Conservation (phyloP, 768 basidiomycete genomes). For the Russula lepida region DNA sequence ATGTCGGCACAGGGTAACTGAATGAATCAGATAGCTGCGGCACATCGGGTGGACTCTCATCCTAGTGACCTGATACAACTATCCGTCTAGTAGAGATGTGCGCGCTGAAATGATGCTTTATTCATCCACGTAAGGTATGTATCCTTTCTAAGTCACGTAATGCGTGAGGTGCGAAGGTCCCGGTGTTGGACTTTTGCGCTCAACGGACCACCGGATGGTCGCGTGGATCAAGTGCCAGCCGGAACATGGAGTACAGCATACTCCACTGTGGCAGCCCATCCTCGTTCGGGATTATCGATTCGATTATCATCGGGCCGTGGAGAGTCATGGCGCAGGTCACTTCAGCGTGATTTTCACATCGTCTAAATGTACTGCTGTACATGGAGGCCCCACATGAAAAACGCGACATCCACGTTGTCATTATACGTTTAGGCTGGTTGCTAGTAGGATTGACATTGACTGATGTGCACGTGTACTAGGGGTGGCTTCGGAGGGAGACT, state of each 20-base stretch:
- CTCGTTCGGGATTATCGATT: not conserved
- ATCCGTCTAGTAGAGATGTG: not conserved
- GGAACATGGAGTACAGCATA: not conserved
- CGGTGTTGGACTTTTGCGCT: not conserved
- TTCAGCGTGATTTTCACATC: not conserved
- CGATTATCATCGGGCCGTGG: not conserved
- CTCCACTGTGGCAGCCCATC: not conserved
- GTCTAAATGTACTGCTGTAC: not conserved
- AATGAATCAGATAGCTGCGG: not conserved
- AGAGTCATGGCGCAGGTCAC: not conserved
- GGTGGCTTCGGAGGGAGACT: not conserved
- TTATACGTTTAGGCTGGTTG: too few species aligned
- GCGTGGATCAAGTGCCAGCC: not conserved
- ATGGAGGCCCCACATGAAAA: not conserved
- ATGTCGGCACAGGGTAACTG: not conserved
- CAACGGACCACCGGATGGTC: not conserved
- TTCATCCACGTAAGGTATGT: not conserved
- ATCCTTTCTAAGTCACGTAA: not conserved
- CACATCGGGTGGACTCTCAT: not conserved
- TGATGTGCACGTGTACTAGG: not conserved
- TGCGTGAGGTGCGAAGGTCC: not conserved
- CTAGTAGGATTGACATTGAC: not conserved
- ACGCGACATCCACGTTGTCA: slow-evolving; percentile 1
- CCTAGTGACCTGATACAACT: not conserved
- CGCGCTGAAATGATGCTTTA: too few species aligned